These are phyloP conservation scores for Brassica nigra DNA, from an alignment of 345 rosid genomes.

Conservation along the genomic window DNA sequence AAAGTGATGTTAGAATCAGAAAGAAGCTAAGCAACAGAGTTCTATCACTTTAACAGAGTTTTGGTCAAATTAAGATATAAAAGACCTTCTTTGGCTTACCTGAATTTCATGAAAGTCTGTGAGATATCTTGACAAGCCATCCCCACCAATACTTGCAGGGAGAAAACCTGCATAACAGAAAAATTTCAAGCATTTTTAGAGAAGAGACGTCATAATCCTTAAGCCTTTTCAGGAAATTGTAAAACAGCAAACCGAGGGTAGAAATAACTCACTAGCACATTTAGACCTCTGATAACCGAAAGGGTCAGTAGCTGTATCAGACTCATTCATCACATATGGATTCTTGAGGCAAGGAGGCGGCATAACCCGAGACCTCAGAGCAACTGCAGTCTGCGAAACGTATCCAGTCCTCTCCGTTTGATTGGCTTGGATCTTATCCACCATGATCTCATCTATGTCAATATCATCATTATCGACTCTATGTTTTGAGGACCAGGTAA, in stretches of 20 bases:
- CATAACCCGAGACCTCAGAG: constrained; percentile 68
- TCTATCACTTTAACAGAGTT: neutral
- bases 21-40: neutral
- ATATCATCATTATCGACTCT: constrained; percentile 25
- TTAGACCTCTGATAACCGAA: constrained; percentile 81
- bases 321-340: constrained; percentile 65
- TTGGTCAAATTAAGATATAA: no score
- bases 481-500: constrained; percentile 48
- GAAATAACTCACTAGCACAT: constrained; percentile 63
- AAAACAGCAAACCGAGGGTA: neutral
- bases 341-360: constrained; percentile 50
- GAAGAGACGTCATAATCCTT: no score
- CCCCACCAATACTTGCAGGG: constrained; percentile 59
- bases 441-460: constrained; percentile 43
- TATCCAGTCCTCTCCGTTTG: neutral
- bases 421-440: neutral
- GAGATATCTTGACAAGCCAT: constrained; percentile 75
- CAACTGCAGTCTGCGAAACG: constrained; percentile 37
- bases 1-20: constrained; percentile 18
- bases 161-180: constrained; percentile 73
- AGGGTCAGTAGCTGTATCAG: constrained; percentile 61
- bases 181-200: no score
- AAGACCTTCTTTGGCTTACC: constrained; percentile 42
- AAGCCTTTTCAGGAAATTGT: neutral
- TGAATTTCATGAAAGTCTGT: constrained; percentile 60